Percentiles rank a stretch among this genome's conserved stretches.
Conservation (phyloP, 805 yeast species). For the Cyberlindnera petersonii region DNA sequence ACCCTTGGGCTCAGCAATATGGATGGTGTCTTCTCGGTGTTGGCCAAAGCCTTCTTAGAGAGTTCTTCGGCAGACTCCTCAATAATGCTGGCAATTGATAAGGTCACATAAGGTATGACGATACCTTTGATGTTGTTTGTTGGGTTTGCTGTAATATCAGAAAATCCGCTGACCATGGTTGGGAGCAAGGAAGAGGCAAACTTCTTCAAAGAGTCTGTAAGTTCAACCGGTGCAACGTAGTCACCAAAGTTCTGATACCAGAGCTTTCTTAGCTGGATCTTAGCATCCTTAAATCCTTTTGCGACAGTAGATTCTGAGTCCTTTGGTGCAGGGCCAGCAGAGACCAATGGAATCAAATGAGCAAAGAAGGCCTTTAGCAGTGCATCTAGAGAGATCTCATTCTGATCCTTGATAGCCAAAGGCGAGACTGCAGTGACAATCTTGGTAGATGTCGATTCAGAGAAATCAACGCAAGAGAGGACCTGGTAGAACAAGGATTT, state of each 20-base stretch:
- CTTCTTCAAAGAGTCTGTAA: slow-evolving; percentile 7
- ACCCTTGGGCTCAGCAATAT: slow-evolving; percentile 45
- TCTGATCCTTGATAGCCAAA: slow-evolving; percentile 67
- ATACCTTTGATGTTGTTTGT: slow-evolving; percentile 41
- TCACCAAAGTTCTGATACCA: slow-evolving; percentile 61
- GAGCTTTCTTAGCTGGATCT: slow-evolving; percentile 53
- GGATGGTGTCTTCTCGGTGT: slow-evolving; percentile 44
- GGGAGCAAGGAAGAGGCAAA: slow-evolving; percentile 27
- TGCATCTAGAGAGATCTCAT: slow-evolving; percentile 56
- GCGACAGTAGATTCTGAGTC: slow-evolving; percentile 20
- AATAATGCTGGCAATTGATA: slow-evolving; percentile 26
- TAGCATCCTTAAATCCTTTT: slow-evolving; percentile 64
- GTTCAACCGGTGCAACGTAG: slow-evolving; percentile 19
- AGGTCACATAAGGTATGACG: slow-evolving; percentile 50
- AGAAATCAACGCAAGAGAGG: slow-evolving; percentile 33
- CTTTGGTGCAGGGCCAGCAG: slow-evolving; percentile 9
- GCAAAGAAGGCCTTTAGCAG: slow-evolving; percentile 47
- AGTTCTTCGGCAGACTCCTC: slow-evolving; percentile 27
- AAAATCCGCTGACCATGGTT: slow-evolving; percentile 30
- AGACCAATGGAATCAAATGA: slow-evolving; percentile 36
- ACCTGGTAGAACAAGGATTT: slow-evolving; percentile 50
- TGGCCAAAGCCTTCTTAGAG: slow-evolving; percentile 32
- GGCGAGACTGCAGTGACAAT: slow-evolving; percentile 44
- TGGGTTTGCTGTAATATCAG: slow-evolving; percentile 50
- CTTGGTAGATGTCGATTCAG: slow-evolving; percentile 32